Base-by-base conservation (phyloP, 768 basidiomycete genomes). In the Lyophyllum atratum region DNA sequence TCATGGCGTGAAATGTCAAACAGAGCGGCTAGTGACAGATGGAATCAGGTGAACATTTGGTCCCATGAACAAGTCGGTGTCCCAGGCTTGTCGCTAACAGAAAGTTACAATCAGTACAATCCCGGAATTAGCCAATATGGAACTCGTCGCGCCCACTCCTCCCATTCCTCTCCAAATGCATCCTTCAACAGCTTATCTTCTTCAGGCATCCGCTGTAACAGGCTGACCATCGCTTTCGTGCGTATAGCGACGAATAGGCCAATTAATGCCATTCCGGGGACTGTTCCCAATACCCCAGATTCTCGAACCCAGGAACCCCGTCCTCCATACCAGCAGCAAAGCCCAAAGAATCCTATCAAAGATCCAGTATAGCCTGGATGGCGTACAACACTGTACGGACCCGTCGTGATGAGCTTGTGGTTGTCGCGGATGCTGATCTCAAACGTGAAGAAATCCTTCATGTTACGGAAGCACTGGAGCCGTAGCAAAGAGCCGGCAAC, bases 401-500 rank as follows among this genome's bases (percentile, higher is more conserved):
- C 77, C 7, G 60, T 56, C 4, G 72, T 76, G 47, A 80, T 60
- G 24, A 80, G 68, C 49, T 53, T 61, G 59, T 80, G 78, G 21
- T 67, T 46, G 8, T 66, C 64, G 11, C 66, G 69, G 25, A 78
- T 69, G 19, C 68, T 66, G 37, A 77, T 62, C 42, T 77, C 70
- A 50, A 78, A 80, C 17, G 76, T 80, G 62, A 76, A 77, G 28
- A 72, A 59, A 4, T 60, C 34, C n/a, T 73, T 72, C 26, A 80
- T 65, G 19, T 65, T 59, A 19, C 64, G 71, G 62, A 72, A 79
- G 57, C 73, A 80, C 55, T 61, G 61, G 8, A 73, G 40, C n/a
- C 80, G 76, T 2, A 80, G 59, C 5, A 66, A 37, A 3, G 65
- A 51, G 3, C 76, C 78, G 34, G 61, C 49, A 4, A 68, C 21